Percentiles rank a stretch among this genome's conserved stretches.
Evolutionary conservation across 257 asterid species (phyloP).

Genomic region (Solanum corneliomulleri): DNA sequence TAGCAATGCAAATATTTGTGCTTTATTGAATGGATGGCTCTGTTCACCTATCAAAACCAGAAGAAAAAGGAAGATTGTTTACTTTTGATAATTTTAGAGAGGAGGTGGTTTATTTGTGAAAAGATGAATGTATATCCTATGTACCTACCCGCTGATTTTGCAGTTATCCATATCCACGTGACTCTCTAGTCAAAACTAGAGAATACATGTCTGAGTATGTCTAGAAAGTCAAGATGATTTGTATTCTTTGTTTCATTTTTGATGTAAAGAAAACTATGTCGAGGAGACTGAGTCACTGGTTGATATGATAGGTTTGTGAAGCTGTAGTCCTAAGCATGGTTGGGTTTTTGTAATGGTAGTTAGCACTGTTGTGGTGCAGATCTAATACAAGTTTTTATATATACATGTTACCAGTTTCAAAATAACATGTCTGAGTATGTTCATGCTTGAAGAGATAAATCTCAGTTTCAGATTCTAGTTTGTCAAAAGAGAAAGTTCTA

Average conservation of each 20-base stretch:
- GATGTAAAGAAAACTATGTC: background rate
- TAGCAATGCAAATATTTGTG: background rate
- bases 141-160: background rate
- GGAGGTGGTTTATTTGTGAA: background rate
- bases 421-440: background rate
- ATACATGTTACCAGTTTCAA: background rate
- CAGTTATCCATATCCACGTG: background rate
- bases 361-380: background rate
- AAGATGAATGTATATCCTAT: background rate
- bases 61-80: background rate
- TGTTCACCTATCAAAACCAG: background rate
- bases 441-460: background rate
- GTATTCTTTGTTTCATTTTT: background rate
- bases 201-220: background rate
- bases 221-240: background rate
- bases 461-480: background rate
- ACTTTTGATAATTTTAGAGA: background rate
- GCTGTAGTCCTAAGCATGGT: background rate
- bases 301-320: background rate
- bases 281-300: background rate
- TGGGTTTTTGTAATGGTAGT: background rate
- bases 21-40: background rate
- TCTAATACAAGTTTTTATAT: background rate
- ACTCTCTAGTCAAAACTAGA: background rate
- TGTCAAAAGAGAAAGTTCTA: background rate